These are phyloP conservation scores for Aspergillus baeticus DNA, from an alignment of 495 filamentous ascomycete genomes.

Conservation along the genomic window DNA sequence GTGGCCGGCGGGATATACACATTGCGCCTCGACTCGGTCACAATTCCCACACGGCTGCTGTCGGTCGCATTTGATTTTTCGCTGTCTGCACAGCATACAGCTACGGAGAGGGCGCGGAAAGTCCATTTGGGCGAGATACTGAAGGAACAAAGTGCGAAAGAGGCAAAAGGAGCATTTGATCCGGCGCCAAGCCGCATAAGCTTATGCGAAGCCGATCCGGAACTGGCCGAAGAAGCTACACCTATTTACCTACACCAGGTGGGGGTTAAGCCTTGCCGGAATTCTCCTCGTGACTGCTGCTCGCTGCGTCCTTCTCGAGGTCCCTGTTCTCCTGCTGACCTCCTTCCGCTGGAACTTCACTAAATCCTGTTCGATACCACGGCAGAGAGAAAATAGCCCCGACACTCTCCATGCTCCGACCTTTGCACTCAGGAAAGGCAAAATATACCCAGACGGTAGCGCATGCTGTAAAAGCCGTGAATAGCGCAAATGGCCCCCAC, in stretches of 20 bases:
- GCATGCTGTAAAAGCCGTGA: slow-evolving; percentile 15
- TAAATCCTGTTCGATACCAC: slow-evolving; percentile 22
- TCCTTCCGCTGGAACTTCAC: neutral
- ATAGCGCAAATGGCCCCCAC: slow-evolving; percentile 24
- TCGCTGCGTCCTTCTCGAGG: slow-evolving; percentile 10
- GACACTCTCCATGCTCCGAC: slow-evolving; percentile 21
- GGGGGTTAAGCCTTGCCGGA: neutral
- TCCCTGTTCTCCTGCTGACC: neutral
- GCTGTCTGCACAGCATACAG: neutral
- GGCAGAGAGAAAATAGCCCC: slow-evolving; percentile 18
- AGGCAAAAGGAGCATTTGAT: neutral
- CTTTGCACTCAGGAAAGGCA: slow-evolving; percentile 25
- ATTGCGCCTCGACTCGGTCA: slow-evolving; percentile 19
- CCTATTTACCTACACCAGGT: neutral
- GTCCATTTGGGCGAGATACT: neutral
- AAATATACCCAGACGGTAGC: slow-evolving; percentile 22
- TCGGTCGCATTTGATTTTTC: slow-evolving; percentile 34
- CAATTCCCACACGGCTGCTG: slow-evolving; percentile 31
- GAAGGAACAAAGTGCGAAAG: neutral
- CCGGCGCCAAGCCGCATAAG: neutral
- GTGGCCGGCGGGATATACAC: slow-evolving; percentile 34
- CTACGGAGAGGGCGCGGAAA: neutral
- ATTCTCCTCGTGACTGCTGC: neutral
- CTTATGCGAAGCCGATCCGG: slow-evolving; percentile 9
- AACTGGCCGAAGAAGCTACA: neutral